Base-by-base conservation (phyloP, 148 eudicot genomes). In the Nepenthes mirabilis region DNA sequence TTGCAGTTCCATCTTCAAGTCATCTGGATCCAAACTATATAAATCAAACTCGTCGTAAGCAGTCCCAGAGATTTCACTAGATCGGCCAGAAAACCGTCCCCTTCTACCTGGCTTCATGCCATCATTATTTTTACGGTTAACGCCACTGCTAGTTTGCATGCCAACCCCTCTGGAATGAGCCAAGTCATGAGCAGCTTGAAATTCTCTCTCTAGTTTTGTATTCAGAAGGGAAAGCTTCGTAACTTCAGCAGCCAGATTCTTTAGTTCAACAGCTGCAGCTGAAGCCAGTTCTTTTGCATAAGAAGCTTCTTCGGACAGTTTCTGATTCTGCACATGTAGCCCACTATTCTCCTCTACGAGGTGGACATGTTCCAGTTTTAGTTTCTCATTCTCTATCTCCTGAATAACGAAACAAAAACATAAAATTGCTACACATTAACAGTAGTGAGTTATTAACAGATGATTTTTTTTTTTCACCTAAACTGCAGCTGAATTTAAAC, bases 221-320 rank as follows among this genome's bases (percentile, higher is more conserved):
- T 78, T 86, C 71, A 78, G 81, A 72, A 76, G 66, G 13, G 93
- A 82, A 45, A 86, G 73, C 59, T 71, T 82, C 34, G 85, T 83
- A 36, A 86, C 83, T 68, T 86, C 93, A 59, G 79, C 85, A 50
- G 93, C 87, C 64, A 86, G 67, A 69, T 76, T 81, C 52, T 77
- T 78, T 34, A 86, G 78, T 74, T 86, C 93, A 60, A 78, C 72
- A 64, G 93, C 93, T 14, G 93, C 93, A 67, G 85, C 93, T 13
- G 88, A 80, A 10, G 93, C 93, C 59, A 86, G 72, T 62, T 86
- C 88, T 64, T 86, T 86, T 13, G 93, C 93, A 62, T 76, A 83
- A 34, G 83, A 72, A 43, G 88, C 83, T 76, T 86, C 93, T 63
- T 86, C 88, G 13, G 79, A 75, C 62, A 82, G 59, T 62, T 82